Conservation (phyloP, 75 land plant genomes). For the Chamaecyparis obtusa region DNA sequence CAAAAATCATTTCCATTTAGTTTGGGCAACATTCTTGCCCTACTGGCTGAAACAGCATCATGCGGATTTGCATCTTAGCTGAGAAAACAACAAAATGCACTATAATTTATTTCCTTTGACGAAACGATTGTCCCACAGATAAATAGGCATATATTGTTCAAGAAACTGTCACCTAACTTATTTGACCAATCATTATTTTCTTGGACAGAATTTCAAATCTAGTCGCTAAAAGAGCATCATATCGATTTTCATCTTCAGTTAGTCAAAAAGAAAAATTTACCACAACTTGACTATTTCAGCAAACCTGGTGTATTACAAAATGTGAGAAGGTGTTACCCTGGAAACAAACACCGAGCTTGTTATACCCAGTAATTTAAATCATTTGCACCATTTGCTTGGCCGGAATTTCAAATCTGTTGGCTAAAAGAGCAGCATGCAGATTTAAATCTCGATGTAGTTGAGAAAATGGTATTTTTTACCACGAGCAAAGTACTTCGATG, state of each 20-base stretch:
- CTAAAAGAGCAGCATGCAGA: background rate
- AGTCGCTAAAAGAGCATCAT: background rate
- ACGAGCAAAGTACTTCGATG: background rate
- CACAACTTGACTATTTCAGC: background rate
- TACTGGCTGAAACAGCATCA: background rate
- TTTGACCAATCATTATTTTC: background rate
- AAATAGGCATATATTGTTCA: background rate
- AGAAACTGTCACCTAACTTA: background rate
- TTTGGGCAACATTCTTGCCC: background rate
- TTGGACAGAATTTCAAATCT: background rate
- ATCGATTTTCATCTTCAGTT: background rate
- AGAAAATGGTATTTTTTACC: background rate
- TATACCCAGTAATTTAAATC: background rate
- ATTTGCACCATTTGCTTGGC: background rate
- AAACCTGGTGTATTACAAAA: background rate
- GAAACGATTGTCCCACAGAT: background rate
- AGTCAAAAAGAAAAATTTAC: background rate
- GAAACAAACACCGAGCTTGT: background rate
- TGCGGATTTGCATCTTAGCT: background rate
- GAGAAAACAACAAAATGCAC: background rate
- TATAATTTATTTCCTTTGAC: background rate
- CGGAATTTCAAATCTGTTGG: background rate
- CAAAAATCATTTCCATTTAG: background rate
- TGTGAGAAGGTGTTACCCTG: background rate
- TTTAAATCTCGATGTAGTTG: background rate